These are phyloP conservation scores for Pseudoneurospora amorphoporcata DNA, from an alignment of 495 filamentous ascomycete species.

Conservation along the genomic window DNA sequence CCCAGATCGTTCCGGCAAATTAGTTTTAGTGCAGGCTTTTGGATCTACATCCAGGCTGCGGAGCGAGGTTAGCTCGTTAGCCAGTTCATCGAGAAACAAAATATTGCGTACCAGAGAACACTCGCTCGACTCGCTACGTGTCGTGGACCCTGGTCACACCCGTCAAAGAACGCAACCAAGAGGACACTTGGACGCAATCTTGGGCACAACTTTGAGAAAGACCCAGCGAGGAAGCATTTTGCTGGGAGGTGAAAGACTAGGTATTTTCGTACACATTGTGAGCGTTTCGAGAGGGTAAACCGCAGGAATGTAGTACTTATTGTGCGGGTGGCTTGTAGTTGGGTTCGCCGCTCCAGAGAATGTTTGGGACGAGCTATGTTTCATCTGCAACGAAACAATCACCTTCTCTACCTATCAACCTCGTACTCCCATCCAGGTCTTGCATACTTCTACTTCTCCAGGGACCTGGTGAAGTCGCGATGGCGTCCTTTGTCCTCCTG, in stretches of 20 bases:
- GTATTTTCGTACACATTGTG: neutral
- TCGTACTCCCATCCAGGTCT: neutral
- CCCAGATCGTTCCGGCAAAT: neutral
- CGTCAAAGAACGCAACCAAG: neutral
- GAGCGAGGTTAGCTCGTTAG: neutral
- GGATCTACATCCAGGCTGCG: neutral
- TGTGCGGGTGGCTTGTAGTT: neutral
- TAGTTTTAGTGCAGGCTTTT: neutral
- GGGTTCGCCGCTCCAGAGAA: neutral
- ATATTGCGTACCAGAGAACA: neutral
- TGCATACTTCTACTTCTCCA: neutral
- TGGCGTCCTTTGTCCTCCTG: neutral
- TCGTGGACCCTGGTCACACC: neutral
- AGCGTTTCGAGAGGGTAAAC: neutral
- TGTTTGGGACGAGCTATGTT: neutral
- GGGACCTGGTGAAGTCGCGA: neutral
- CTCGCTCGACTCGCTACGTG: neutral
- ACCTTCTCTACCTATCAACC: neutral
- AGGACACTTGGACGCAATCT: neutral
- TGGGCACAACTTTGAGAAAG: conserved; percentile 2
- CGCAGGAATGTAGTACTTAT: neutral
- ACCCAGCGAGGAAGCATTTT: neutral
- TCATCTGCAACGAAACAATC: neutral
- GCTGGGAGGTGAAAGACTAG: neutral
- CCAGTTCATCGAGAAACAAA: neutral